Evolutionary conservation across 148 eudicot species (phyloP).

Genomic region (Polygonum maritimum): DNA sequence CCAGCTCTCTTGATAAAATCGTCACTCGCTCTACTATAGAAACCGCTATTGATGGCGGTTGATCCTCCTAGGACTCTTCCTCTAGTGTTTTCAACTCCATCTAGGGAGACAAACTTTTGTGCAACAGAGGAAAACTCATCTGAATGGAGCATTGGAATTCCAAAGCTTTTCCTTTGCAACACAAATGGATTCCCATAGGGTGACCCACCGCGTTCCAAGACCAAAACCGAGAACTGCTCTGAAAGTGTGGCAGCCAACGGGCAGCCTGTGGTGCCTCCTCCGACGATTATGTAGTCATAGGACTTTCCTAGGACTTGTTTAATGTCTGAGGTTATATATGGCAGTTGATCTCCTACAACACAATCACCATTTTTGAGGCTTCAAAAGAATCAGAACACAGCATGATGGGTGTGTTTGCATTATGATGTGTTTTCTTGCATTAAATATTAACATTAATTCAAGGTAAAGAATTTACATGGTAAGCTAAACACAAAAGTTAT

Average conservation of each 20-base stretch:
- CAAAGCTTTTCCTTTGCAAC: conserved; percentile 19
- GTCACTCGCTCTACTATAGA: conserved; percentile 32
- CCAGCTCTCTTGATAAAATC: conserved; percentile 24
- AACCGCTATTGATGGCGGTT: conserved; percentile 32
- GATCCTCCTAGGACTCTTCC: conserved; percentile 45
- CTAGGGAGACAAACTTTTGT: conserved; percentile 32
- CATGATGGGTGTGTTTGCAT: neutral
- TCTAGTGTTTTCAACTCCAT: conserved; percentile 29
- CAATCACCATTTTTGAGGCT: neutral
- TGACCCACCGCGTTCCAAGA: conserved; percentile 36
- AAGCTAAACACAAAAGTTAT: neutral
- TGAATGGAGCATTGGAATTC: conserved; percentile 22
- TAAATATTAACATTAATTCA: too few relatives aligned
- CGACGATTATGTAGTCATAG: conserved; percentile 36
- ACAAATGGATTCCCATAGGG: conserved; percentile 30
- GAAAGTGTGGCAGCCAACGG: conserved; percentile 40
- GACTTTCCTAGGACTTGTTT: conserved; percentile 26
- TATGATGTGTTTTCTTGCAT: too few relatives aligned
- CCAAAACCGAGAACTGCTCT: conserved; percentile 26
- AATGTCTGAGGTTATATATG: conserved; percentile 28
- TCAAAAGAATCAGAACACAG: neutral
- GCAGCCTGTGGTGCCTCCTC: conserved; percentile 40
- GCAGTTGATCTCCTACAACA: conserved; percentile 12
- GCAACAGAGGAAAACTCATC: conserved; percentile 30
- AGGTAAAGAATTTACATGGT: too few relatives aligned